Base-by-base conservation (phyloP, 2,329 filamentous ascomycete species). In the Myrmaecium sp. region DNA sequence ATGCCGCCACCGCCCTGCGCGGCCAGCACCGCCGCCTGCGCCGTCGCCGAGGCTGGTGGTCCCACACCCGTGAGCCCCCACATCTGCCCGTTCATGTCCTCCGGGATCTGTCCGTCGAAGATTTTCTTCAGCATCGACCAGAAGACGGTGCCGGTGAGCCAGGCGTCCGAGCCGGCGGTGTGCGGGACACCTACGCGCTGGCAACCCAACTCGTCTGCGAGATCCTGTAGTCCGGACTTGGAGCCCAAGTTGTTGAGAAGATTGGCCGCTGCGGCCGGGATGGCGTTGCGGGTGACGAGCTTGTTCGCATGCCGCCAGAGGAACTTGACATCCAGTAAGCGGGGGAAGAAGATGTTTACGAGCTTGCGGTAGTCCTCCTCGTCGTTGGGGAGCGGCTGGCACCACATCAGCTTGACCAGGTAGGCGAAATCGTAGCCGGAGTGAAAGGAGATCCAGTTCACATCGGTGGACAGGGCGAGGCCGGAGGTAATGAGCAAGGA, bases 371-470 rank as follows among this genome's bases (percentile, higher is more conserved):
- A 98, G 36, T 89, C 75, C 26, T 74, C 67, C 49, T 95, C 89
- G 39, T 92, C 82, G 39, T 83, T 79, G 1, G 89, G 89, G 5
- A 98, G 63, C 23, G 76, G 71, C 37, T 74, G 68, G 54, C 79
- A 79, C 30, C 80, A 75, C 49, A 98, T 74, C 31, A 94, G 73
- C 57, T 98, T 98, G 45, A 91, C 84, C 24, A 98, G 63, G 46
- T 95, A 95, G 25, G 84, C 89, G 54, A 98, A 95, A 57, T 98
- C 89, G 54, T 98, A 98, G 33, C 86, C 89, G 15, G 82, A 89
- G 51, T 98, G 89, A 56, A 95, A 95, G 4, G 82, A 92, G 36
- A 98, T 80, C 89, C 89, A 98, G 49, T 82, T 76, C 29, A 94
- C 79, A 31, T 91, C 74, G 20, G 89, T 74, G 36, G 80, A 72